Evolutionary conservation across 2,329 filamentous ascomycete species (phyloP).

Genomic region (Pseudopyricularia javanii): DNA sequence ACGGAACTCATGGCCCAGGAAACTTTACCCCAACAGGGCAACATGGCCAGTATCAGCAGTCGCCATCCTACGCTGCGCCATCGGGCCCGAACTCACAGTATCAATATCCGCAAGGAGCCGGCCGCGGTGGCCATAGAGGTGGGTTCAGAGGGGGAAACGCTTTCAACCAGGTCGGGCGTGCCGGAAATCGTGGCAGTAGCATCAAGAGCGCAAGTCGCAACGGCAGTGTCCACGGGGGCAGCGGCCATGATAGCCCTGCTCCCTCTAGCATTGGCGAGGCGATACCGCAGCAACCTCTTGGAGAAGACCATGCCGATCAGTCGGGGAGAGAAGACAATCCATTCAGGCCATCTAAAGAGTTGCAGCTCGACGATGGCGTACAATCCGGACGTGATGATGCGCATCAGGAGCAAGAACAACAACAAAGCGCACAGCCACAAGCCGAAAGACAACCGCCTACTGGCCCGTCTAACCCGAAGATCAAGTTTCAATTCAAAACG

Average conservation of each 20-base stretch:
- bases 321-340: conserved; percentile 41
- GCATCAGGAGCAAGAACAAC: not conserved
- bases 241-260: conserved; percentile 9
- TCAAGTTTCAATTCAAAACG: conserved; percentile 87
- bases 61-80: conserved; percentile 43
- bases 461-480: conserved; percentile 54
- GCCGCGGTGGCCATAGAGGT: conserved; percentile 34
- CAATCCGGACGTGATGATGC: conserved; percentile 27
- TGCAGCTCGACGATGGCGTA: conserved; percentile 50
- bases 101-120: conserved; percentile 33
- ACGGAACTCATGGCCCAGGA: conserved; percentile 36
- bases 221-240: conserved; percentile 24
- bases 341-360: conserved; percentile 51
- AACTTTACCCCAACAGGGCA: conserved; percentile 40
- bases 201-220: conserved; percentile 54
- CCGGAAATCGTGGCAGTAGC: conserved; percentile 44
- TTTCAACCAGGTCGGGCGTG: conserved; percentile 32
- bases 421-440: conserved; percentile 38
- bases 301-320: conserved; percentile 15
- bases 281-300: not conserved
- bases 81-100: conserved; percentile 44
- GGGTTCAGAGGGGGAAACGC: conserved; percentile 46
- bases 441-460: conserved; percentile 38
- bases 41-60: conserved; percentile 40
- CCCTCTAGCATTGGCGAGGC: conserved; percentile 3